Percentiles rank a stretch among this genome's conserved stretches.
Evolutionary conservation across 1,284 basidiomycete species (phyloP).

Genomic region (Pseudozyma tsukubaensis): DNA sequence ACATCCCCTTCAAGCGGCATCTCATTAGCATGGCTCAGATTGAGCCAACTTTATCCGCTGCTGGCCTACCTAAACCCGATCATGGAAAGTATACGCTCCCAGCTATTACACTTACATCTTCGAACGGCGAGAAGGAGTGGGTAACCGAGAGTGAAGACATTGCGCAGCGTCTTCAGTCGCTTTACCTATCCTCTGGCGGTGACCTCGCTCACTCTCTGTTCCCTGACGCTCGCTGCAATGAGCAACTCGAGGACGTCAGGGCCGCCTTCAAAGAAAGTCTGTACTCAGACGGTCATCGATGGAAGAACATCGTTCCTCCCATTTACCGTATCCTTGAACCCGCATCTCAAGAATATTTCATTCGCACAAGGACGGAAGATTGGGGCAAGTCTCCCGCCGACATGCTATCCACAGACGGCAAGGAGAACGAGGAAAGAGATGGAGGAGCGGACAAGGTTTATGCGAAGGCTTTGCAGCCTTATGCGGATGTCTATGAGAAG

Average conservation of each 20-base stretch:
- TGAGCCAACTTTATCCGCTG: not conserved
- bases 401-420: constrained; percentile 19
- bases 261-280: constrained; percentile 4
- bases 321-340: constrained; percentile 32
- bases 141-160: constrained; percentile 28
- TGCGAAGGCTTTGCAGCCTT: constrained; percentile 21
- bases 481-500: constrained; percentile 21
- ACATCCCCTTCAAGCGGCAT: constrained; percentile 20
- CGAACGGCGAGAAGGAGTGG: constrained; percentile 10
- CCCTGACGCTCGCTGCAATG: constrained; percentile 10
- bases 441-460: constrained; percentile 19
- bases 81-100: constrained; percentile 15
- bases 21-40: constrained; percentile 24
- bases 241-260: not conserved
- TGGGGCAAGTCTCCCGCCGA: constrained; percentile 30
- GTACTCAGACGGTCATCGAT: constrained; percentile 6
- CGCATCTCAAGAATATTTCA: constrained; percentile 24
- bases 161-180: constrained; percentile 20
- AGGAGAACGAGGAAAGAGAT: constrained; percentile 8
- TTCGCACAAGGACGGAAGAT: constrained; percentile 2
- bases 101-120: constrained; percentile 23
- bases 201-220: constrained; percentile 20
- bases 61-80: not conserved
- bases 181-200: constrained; percentile 21
- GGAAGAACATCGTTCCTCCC: constrained; percentile 19